Evolutionary conservation across 345 rosid species (phyloP), one percentile per base, ranked within the genome.

Genomic region (sweet orange (Citrus sinensis)): DNA sequence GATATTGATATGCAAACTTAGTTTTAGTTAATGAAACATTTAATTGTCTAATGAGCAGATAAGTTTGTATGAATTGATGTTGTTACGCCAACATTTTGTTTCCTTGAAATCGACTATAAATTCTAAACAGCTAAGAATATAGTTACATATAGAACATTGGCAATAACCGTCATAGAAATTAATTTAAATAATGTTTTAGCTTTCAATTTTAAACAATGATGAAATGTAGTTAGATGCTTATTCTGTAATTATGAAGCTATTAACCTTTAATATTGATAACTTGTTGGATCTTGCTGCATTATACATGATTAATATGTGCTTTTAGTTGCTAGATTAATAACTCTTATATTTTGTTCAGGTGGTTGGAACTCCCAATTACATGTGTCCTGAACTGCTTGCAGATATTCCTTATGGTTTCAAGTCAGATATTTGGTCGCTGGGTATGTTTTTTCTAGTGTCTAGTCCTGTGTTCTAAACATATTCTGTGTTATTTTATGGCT

Each of bases 311-410:
- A 55, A 55, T 69, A 22, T 76, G 71, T 71, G 71, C 59, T 55
- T 79, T 83, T 78, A 59, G 67, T 61, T 25, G 67, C 75, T 71
- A 55, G 81, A 62, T 70, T 80, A 70, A 70, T 61, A 19, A 37
- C 29, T 60, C 66, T n/a, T 35, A 46, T 39, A 58, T 78, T 19
- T 61, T 79, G 35, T 78, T 82, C 87, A 96, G 99, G 98, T 96
- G 73, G 99, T 96, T 86, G 99, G 99, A 84, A 96, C 99, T 82
- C 99, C 98, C 71, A 96, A 96, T 83, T 96, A 94, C 87, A 96
- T 96, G 98, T 96, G 99, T 83, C 99, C 99, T 22, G 99, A 96
- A 81, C 88, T 96, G 75, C 98, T 94, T 82, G 93, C 98, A 35
- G 99, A 94, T 83, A 96, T 96, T 77, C 98, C 99, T 65, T 96